Evolutionary conservation across 2,329 filamentous ascomycete species (phyloP).

Genomic region (Exophiala viscosa): DNA sequence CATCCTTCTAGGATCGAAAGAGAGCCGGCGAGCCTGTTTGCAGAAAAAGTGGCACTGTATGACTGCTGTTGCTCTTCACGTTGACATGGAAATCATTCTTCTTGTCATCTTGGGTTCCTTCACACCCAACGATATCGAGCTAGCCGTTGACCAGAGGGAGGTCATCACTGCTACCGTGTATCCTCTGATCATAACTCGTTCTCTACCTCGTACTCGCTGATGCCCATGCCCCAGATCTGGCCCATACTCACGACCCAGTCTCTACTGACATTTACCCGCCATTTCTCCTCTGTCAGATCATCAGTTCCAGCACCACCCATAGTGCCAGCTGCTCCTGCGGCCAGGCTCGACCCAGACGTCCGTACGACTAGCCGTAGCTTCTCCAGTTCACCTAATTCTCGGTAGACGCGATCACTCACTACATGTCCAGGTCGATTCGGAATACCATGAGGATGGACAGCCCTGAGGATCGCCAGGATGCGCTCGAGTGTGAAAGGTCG

Average conservation of each 20-base stretch:
- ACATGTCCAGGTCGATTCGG: conserved; percentile 31
- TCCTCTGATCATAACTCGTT: conserved; percentile 8
- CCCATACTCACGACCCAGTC: conserved; percentile 46
- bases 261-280: conserved; percentile 46
- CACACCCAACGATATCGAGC: too few relatives aligned
- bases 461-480: conserved; percentile 46
- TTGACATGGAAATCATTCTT: too few relatives aligned
- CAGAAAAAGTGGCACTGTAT: too few relatives aligned
- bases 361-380: conserved; percentile 46
- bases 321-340: conserved; percentile 32
- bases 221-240: conserved; percentile 38
- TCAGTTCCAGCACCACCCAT: conserved; percentile 37
- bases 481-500: conserved; percentile 44
- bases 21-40: too few relatives aligned
- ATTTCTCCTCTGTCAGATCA: conserved; percentile 37
- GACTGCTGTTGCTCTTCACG: too few relatives aligned
- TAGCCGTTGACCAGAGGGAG: too few relatives aligned
- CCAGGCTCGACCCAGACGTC: conserved; percentile 31
- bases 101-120: too few relatives aligned
- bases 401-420: conserved; percentile 43
- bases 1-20: not conserved
- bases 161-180: too few relatives aligned
- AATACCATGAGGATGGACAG: conserved; percentile 44
- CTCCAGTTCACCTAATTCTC: conserved; percentile 46
- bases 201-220: conserved; percentile 44